Percentiles rank a stretch among this genome's conserved stretches.
These are phyloP conservation scores for Zalaria obscura DNA, from an alignment of 2,329 filamentous ascomycete genomes.

Conservation along the genomic window DNA sequence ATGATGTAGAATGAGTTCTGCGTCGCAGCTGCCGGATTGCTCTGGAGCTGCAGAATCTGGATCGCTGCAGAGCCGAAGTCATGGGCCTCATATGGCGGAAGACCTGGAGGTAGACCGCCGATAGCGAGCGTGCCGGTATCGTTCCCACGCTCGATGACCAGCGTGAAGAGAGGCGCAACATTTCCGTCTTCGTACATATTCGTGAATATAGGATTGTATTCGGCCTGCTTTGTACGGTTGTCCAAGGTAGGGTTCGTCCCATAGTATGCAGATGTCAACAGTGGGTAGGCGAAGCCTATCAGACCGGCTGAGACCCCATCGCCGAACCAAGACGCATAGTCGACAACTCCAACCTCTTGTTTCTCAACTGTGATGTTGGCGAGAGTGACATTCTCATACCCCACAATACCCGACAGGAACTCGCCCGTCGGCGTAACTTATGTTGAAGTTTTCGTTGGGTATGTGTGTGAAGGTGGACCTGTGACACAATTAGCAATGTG, in stretches of 20 bases:
- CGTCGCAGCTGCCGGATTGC: neutral
- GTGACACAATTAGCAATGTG: neutral
- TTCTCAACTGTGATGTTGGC: conserved; percentile 29
- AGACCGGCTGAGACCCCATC: conserved; percentile 29
- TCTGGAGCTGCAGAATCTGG: neutral
- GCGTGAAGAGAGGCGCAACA: conserved; percentile 32
- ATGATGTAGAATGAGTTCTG: conserved; percentile 21
- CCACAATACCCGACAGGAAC: conserved; percentile 24
- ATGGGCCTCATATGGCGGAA: neutral
- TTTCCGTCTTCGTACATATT: conserved; percentile 31
- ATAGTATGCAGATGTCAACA: conserved; percentile 28
- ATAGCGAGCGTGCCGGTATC: conserved; percentile 30
- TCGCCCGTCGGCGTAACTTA: conserved; percentile 29
- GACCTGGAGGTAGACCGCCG: conserved; percentile 29
- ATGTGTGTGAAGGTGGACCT: conserved; percentile 21
- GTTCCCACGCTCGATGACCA: conserved; percentile 27
- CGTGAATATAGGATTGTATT: conserved; percentile 36
- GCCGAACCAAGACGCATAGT: conserved; percentile 17
- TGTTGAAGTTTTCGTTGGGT: conserved; percentile 26
- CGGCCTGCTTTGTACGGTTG: conserved; percentile 1
- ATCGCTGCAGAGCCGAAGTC: neutral
- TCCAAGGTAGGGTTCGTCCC: conserved; percentile 12
- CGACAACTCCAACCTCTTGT: conserved; percentile 34
- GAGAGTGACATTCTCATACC: conserved; percentile 27
- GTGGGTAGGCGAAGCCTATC: conserved; percentile 36